These are phyloP conservation scores for Lactarius evosmus DNA, from an alignment of 768 basidiomycete species.

Conservation along the genomic window DNA sequence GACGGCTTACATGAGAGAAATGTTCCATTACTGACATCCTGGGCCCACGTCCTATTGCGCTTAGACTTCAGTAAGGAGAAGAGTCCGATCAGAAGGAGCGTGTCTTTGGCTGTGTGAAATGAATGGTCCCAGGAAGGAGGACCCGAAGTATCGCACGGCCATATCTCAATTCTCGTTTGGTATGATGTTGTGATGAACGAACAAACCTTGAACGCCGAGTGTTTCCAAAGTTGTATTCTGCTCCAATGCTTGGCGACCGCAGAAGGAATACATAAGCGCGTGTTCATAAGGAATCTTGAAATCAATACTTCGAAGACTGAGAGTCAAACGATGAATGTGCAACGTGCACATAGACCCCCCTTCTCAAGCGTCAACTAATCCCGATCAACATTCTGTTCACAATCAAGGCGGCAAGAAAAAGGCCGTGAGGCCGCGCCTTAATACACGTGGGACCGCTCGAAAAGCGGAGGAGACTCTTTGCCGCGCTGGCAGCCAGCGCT, in stretches of 20 bases:
- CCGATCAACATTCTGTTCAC: not conserved
- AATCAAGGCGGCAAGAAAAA: not conserved
- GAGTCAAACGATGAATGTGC: not conserved
- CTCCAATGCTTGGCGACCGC: not conserved
- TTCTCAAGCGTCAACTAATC: not conserved
- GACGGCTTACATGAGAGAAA: not conserved
- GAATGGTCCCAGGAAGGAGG: not conserved
- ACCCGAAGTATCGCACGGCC: slow-evolving; percentile 8
- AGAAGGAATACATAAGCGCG: not conserved
- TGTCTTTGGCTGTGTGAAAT: slow-evolving; percentile 19
- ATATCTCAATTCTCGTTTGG: slow-evolving; percentile 20
- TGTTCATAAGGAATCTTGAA: not conserved
- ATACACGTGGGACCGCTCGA: not conserved
- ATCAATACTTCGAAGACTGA: slow-evolving; percentile 2
- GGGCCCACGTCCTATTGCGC: not conserved
- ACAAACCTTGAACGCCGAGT: slow-evolving; percentile 6
- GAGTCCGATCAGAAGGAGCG: slow-evolving; percentile 14
- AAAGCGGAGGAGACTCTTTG: not conserved
- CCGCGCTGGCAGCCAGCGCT: not conserved
- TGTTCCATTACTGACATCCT: too few relatives aligned
- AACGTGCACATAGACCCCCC: not conserved
- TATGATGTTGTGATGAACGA: slow-evolving; percentile 27
- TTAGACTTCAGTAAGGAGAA: not conserved
- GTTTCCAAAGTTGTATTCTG: slow-evolving; percentile 10
- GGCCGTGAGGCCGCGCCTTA: not conserved